phyloP scores from a whole-genome alignment of 495 filamentous ascomycete species.

The Pyrenula aspistea region DNA sequence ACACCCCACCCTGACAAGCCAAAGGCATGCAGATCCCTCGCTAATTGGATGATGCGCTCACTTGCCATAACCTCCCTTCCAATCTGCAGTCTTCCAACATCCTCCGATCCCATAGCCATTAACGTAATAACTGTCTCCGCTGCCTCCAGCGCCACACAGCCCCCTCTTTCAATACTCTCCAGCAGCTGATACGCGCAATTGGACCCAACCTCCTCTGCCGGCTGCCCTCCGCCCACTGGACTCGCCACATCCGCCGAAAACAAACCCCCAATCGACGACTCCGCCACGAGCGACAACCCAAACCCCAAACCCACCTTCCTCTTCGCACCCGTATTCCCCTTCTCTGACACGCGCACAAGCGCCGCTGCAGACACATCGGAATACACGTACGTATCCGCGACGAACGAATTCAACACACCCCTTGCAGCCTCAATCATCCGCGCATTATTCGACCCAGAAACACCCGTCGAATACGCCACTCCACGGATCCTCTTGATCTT shows the following conservation, averaged over 20 bases:
- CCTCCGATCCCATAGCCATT: slow-evolving; percentile 90
- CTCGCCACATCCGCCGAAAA: slow-evolving; percentile 81
- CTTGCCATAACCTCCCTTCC: slow-evolving; percentile 64
- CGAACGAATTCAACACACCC: slow-evolving; percentile 74
- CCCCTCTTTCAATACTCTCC: slow-evolving; percentile 68
- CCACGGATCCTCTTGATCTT: slow-evolving; percentile 81
- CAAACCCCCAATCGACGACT: slow-evolving; percentile 72
- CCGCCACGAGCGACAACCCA: slow-evolving; percentile 79
- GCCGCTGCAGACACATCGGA: slow-evolving; percentile 66
- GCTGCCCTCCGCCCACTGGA: slow-evolving; percentile 64
- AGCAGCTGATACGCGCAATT: slow-evolving; percentile 81
- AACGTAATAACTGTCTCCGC: slow-evolving; percentile 62
- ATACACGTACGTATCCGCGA: slow-evolving; percentile 77
- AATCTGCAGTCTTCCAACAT: slow-evolving; percentile 51
- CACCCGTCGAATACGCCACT: slow-evolving; percentile 84
- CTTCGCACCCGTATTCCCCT: slow-evolving; percentile 45
- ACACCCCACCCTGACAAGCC: slow-evolving; percentile 82
- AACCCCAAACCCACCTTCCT: slow-evolving; percentile 75
- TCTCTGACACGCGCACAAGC: slow-evolving; percentile 49
- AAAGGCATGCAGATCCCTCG: slow-evolving; percentile 72
- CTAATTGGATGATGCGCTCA: slow-evolving; percentile 66
- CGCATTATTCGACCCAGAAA: slow-evolving; percentile 82
- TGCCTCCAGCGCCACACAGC: slow-evolving; percentile 61
- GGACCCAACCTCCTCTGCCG: slow-evolving; percentile 84
- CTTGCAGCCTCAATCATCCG: slow-evolving; percentile 87